These are phyloP conservation scores for Neofusicoccum kwambonambiense DNA, from an alignment of 2,329 filamentous ascomycete species.

Conservation along the genomic window DNA sequence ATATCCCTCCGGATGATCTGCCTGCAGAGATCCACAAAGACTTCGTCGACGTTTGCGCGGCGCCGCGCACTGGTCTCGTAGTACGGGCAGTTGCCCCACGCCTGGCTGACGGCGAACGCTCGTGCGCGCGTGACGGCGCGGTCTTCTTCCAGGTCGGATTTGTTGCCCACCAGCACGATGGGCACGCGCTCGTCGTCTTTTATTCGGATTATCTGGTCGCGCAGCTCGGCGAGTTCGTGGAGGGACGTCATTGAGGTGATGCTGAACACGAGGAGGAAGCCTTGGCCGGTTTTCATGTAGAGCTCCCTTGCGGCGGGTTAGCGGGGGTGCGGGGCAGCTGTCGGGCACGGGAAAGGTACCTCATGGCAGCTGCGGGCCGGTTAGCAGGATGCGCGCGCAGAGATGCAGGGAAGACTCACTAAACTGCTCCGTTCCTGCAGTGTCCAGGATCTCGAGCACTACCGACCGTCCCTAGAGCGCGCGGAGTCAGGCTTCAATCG, in stretches of 20 bases:
- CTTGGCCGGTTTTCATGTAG: slow-evolving; percentile 92
- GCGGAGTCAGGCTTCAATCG: slow-evolving; percentile 18
- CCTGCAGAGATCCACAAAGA: slow-evolving; percentile 79
- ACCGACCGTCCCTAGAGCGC: slow-evolving; percentile 73
- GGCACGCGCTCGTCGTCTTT: slow-evolving; percentile 84
- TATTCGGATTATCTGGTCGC: slow-evolving; percentile 87
- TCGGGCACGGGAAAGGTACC: slow-evolving; percentile 39
- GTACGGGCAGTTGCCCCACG: slow-evolving; percentile 83
- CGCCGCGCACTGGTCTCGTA: slow-evolving; percentile 86
- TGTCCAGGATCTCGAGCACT: slow-evolving; percentile 87
- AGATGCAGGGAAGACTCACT: slow-evolving; percentile 57
- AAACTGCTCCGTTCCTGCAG: slow-evolving; percentile 88
- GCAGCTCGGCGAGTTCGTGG: slow-evolving; percentile 74
- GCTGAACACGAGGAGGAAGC: slow-evolving; percentile 88
- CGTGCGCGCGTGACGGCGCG: slow-evolving; percentile 73
- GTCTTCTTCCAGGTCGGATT: slow-evolving; percentile 85
- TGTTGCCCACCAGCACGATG: slow-evolving; percentile 90
- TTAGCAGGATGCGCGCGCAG: slow-evolving; percentile 5
- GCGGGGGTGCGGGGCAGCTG: slow-evolving; percentile 8
- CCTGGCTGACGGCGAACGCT: slow-evolving; percentile 81
- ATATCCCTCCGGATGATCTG: slow-evolving; percentile 78
- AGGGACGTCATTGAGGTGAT: slow-evolving; percentile 85
- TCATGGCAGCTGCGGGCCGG: slow-evolving; percentile 52
- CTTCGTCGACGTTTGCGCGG: slow-evolving; percentile 84
- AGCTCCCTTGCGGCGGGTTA: slow-evolving; percentile 58